Percentiles rank a stretch among this genome's conserved stretches.
phyloP scores from a whole-genome alignment of 371 early-diverging fungal species.

The Saksenaea oblongispora region DNA sequence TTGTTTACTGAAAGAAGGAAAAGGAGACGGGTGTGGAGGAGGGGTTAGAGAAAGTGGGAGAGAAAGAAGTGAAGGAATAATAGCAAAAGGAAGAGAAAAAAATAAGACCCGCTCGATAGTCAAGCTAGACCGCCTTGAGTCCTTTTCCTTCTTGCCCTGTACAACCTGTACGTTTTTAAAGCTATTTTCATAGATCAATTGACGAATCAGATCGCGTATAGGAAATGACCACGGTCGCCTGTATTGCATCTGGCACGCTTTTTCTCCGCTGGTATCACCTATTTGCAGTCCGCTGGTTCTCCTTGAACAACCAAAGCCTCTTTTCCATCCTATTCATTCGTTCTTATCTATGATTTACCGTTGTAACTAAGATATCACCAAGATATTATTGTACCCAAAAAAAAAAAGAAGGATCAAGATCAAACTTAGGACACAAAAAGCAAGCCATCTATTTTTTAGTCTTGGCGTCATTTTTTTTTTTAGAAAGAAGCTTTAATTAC shows the following conservation, averaged over 20 bases:
- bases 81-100: slow-evolving; percentile 4
- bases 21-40: not conserved
- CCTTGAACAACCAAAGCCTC: slow-evolving; percentile 1
- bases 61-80: not conserved
- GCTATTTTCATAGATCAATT: not conserved
- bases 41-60: slow-evolving; percentile 5
- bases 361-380: too few relatives aligned
- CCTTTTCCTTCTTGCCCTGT: slow-evolving; percentile 4
- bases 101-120: not conserved
- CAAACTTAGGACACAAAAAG: not conserved
- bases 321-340: not conserved
- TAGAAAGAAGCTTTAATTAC: not conserved
- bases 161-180: slow-evolving; percentile 3
- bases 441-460: not conserved
- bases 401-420: not conserved
- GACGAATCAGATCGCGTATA: slow-evolving; percentile 1
- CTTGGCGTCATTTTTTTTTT: not conserved
- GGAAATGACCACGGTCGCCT: slow-evolving; percentile 4
- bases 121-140: not conserved
- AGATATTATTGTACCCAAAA: too few relatives aligned
- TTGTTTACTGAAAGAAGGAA: not conserved
- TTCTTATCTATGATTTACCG: not conserved
- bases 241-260: slow-evolving; percentile 6
- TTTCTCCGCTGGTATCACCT: slow-evolving; percentile 5
- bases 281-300: not conserved